Base-by-base conservation (phyloP, 2,329 filamentous ascomycete genomes). In the Ampelomyces quisqualis region DNA sequence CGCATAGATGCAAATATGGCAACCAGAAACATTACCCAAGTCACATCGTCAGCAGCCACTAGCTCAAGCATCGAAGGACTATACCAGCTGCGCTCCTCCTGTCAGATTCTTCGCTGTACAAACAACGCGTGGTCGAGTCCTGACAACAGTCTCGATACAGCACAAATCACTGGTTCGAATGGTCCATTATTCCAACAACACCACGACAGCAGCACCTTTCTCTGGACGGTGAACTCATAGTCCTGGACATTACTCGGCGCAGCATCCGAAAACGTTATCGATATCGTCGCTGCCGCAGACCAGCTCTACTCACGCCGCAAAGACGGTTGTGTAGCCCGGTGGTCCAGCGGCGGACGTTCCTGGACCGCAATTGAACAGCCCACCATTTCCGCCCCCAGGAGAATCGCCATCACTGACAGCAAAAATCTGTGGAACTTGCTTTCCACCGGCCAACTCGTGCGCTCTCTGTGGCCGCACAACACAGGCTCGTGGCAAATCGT, bases 291-390 rank as follows among this genome's bases (percentile, higher is more conserved):
- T 2, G 54, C 53, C 4, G 33, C 49, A 6, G 55, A 58, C 19
- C 55, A 61, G 23, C 38, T 64, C 26, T 64, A 64, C 45, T 48
- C 47, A 19, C 56, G 58, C 11, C 49, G 58, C 14, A 61, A 57
- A 47, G 58, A 64, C 31, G 60, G 60, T 23, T 60, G 54, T 51
- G 47, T 60, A 11, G 53, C 51, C 3, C 55, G 58, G 13, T 60
- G 53, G 45, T 49, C 51, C 1, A 56, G 60, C n/a, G 38, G 42
- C 1, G 55, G 50, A 5, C 49, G 41, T 1, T 40, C 37, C 3
- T 64, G 58, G 60, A 37, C 39, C 7, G 51, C 51, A 10, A 55
- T 64, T 40, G 45, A 53, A 19, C 53, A 59, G 14, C 55, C 58
- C 0, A 49, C 53, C 1, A 29, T 50, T 0, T 47, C 39, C 0